phyloP scores from a whole-genome alignment of 106 monocot genomes.

The Dioscorea alata region DNA sequence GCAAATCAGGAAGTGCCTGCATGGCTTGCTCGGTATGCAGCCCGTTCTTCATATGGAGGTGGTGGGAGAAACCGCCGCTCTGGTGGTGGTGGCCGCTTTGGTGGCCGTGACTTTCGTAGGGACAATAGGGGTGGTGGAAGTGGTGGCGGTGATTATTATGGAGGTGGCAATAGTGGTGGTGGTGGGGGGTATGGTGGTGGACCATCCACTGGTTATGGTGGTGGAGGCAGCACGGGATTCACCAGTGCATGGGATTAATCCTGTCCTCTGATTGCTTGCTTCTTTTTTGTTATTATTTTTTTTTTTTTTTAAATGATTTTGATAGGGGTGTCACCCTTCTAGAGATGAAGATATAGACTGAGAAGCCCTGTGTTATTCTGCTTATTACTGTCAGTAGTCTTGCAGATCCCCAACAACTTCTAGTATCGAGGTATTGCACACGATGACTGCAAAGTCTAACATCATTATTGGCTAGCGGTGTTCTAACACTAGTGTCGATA shows the following conservation, averaged over 20 bases:
- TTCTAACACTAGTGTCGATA: background rate
- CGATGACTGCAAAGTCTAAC: background rate
- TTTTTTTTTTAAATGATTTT: conserved; percentile 5
- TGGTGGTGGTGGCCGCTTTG: conserved; percentile 40
- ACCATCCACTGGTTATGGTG: conserved; percentile 3
- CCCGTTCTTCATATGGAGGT: conserved; percentile 22
- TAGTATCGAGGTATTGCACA: background rate
- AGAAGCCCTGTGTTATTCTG: background rate
- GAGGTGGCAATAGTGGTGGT: conserved; percentile 9
- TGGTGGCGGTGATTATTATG: conserved; percentile 19
- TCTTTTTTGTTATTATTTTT: background rate
- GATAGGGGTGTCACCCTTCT: conserved; percentile 2
- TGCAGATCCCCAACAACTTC: background rate
- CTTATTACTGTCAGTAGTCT: background rate
- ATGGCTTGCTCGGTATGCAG: conserved; percentile 48
- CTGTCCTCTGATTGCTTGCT: background rate
- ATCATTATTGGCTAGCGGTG: background rate
- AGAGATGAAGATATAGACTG: background rate
- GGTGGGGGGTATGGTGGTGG: conserved; percentile 5
- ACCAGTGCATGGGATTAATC: conserved; percentile 50
- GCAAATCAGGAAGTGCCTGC: conserved; percentile 62
- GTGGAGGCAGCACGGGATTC: conserved; percentile 26
- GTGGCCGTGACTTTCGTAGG: conserved; percentile 48
- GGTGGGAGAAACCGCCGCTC: conserved; percentile 36
- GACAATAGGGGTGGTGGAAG: conserved; percentile 32